Percentiles rank a stretch among this genome's conserved stretches.
These are phyloP conservation scores for Agastache rugosa DNA, from an alignment of 257 asterid species.

Conservation along the genomic window DNA sequence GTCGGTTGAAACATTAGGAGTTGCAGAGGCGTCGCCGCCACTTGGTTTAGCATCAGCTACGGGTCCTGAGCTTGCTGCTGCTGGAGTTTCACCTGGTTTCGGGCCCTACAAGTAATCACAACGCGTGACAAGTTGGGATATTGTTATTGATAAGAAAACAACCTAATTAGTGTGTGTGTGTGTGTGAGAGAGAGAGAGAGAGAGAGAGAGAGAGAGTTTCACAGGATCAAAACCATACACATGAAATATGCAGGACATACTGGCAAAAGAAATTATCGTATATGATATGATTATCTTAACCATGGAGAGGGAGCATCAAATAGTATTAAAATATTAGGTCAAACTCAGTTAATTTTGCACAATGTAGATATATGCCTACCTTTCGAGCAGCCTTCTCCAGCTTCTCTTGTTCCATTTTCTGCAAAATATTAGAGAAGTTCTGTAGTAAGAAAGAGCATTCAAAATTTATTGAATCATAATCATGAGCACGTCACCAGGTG, in stretches of 20 bases:
- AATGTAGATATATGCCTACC: conserved; percentile 47
- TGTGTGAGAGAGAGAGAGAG: neutral
- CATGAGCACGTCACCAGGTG: conserved; percentile 14
- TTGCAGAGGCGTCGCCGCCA: conserved; percentile 48
- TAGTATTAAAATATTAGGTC: neutral
- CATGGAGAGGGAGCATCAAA: conserved; percentile 3
- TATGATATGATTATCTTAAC: neutral
- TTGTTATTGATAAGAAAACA: conserved; percentile 4
- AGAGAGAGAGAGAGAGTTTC: neutral
- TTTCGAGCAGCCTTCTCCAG: conserved; percentile 89
- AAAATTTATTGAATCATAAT: neutral
- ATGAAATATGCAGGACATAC: neutral
- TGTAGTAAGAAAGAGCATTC: conserved; percentile 33
- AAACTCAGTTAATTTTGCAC: conserved; percentile 19
- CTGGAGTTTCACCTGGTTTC: conserved; percentile 64
- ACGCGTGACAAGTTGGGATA: conserved; percentile 17
- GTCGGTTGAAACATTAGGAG: conserved; percentile 69
- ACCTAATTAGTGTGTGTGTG: neutral
- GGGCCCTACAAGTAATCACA: conserved; percentile 64
- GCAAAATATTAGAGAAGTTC: conserved; percentile 36
- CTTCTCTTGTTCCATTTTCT: conserved; percentile 88
- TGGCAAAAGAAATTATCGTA: neutral
- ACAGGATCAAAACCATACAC: conserved; percentile 6
- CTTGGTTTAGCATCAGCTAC: conserved; percentile 63
- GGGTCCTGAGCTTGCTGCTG: conserved; percentile 60